A percentile compares a stretch with the other conserved stretches of the same genome.
Evolutionary conservation across 2,329 filamentous ascomycete species (phyloP).

Genomic region (Colletotrichum sp.): DNA sequence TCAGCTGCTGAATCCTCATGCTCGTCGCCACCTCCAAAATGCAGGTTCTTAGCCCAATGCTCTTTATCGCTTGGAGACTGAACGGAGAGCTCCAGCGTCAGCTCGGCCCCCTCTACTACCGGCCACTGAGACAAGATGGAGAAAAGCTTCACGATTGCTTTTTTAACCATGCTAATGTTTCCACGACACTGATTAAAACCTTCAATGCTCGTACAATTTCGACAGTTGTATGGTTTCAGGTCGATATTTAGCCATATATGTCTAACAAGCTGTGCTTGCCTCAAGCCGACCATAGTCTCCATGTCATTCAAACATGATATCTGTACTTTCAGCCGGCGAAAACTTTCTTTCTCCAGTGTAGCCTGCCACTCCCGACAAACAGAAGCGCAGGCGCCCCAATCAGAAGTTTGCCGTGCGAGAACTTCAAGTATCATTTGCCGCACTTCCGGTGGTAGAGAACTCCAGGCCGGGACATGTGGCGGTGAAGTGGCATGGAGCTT

Average conservation of each 20-base stretch:
- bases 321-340: constrained; percentile 29
- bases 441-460: not conserved
- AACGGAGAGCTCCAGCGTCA: constrained; percentile 37
- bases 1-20: constrained; percentile 16
- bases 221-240: constrained; percentile 29
- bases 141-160: constrained; percentile 31
- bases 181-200: too few relatives aligned
- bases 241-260: constrained; percentile 34
- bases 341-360: constrained; percentile 32
- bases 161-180: too few relatives aligned
- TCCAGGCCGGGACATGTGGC: not conserved
- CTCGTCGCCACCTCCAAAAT: constrained; percentile 23
- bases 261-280: constrained; percentile 26
- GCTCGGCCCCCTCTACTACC: not conserved
- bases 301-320: constrained; percentile 28
- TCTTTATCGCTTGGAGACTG: constrained; percentile 37
- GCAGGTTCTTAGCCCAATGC: constrained; percentile 35
- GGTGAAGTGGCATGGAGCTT: not conserved
- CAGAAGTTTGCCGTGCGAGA: not conserved
- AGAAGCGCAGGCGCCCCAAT: constrained; percentile 35
- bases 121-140: constrained; percentile 33
- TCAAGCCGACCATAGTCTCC: constrained; percentile 17
- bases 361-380: constrained; percentile 40
- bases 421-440: not conserved
- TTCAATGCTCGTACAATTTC: constrained; percentile 17